Conservation (phyloP, 2,329 filamentous ascomycete species). For the Sclerotinia glacialis region DNA sequence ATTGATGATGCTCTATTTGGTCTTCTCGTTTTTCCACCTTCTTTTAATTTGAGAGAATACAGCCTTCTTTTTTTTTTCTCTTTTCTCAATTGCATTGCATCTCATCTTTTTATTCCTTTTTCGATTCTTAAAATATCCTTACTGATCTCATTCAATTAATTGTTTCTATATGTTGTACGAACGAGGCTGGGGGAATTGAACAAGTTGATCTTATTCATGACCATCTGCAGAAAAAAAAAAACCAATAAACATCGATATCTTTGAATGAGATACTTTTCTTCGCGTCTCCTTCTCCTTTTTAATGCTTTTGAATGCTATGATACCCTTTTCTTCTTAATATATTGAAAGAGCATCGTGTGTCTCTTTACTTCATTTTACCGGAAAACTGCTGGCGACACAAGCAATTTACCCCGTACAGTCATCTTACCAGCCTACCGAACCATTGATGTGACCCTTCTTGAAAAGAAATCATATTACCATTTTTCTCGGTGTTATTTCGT, state of each 20-base stretch:
- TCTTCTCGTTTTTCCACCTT: slow-evolving; percentile 9
- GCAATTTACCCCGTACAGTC: slow-evolving; percentile 24
- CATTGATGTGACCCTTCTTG: slow-evolving; percentile 22
- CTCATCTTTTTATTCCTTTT: not conserved
- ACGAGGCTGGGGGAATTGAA: not conserved
- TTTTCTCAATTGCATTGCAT: not conserved
- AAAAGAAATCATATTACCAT: not conserved
- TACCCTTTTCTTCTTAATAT: slow-evolving; percentile 25
- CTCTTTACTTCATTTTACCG: slow-evolving; percentile 31
- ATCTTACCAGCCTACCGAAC: slow-evolving; percentile 25
- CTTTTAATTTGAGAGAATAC: not conserved
- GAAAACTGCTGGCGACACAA: slow-evolving; percentile 34
- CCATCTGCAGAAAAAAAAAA: not conserved
- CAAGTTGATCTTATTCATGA: slow-evolving; percentile 6
- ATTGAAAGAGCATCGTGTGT: slow-evolving; percentile 33
- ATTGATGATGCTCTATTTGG: slow-evolving; percentile 1
- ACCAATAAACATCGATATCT: slow-evolving; percentile 14
- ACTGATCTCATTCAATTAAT: slow-evolving; percentile 5
- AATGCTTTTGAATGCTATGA: slow-evolving; percentile 33
- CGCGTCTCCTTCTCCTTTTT: not conserved
- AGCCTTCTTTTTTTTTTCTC: not conserved
- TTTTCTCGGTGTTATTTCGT: not conserved
- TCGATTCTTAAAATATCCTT: not conserved
- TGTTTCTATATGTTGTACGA: not conserved
- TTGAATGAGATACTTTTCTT: slow-evolving; percentile 3